Evolutionary conservation across 768 basidiomycete species (phyloP).

Genomic region (Pilatotrama ljubarskyi): DNA sequence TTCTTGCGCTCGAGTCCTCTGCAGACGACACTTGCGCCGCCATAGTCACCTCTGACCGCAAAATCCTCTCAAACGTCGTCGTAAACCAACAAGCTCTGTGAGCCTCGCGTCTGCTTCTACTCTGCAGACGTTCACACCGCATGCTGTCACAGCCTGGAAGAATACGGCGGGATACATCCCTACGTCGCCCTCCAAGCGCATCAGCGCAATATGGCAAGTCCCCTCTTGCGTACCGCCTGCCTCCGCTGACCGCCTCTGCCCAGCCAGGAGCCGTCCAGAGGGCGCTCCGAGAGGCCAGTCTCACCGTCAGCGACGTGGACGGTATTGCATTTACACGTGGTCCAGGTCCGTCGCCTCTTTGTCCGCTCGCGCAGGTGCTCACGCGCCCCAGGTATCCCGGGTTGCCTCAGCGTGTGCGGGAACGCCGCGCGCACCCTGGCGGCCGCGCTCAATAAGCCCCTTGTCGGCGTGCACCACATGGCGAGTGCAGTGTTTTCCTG

Average conservation of each 20-base stretch:
- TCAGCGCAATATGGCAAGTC: conserved; percentile 69
- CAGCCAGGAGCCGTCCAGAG: conserved; percentile 73
- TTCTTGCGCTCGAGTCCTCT: conserved; percentile 81
- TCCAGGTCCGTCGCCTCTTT: conserved; percentile 50
- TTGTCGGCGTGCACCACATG: conserved; percentile 96
- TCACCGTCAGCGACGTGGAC: conserved; percentile 65
- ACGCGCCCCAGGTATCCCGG: conserved; percentile 58
- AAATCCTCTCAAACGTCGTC: conserved; percentile 83
- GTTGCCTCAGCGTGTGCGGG: conserved; percentile 76
- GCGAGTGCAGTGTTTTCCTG: too few species aligned
- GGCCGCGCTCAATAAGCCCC: conserved; percentile 70
- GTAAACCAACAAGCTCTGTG: conserved; percentile 75
- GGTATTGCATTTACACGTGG: conserved; percentile 92
- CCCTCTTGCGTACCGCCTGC: not conserved
- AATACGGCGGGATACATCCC: conserved; percentile 75
- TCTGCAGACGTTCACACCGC: not conserved
- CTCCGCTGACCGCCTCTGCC: not conserved
- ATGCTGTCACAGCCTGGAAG: conserved; percentile 49
- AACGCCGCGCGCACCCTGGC: conserved; percentile 88
- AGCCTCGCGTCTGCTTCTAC: conserved; percentile 21
- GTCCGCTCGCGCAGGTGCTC: not conserved
- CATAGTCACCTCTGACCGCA: conserved; percentile 68
- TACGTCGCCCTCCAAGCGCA: conserved; percentile 77
- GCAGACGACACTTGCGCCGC: conserved; percentile 95
- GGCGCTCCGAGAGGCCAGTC: conserved; percentile 65